These are phyloP conservation scores for Ensete glaucum DNA, from an alignment of 176 grass and related monocot genomes.

Conservation along the genomic window DNA sequence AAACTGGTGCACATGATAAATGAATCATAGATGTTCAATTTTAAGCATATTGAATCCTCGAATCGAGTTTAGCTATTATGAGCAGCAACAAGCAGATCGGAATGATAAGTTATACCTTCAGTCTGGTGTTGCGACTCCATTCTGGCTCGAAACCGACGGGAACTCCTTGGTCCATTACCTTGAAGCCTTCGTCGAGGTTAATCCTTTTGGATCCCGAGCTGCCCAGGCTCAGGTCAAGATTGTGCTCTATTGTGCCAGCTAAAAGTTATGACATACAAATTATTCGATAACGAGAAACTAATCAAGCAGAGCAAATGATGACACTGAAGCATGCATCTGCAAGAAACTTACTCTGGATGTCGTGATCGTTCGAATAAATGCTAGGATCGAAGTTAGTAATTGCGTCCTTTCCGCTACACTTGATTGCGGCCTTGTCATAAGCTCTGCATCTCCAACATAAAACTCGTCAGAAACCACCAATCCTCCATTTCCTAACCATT, in stretches of 20 bases:
- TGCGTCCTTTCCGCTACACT: conserved; percentile 38
- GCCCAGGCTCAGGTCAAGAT: conserved; percentile 50
- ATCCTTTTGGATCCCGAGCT: conserved; percentile 28
- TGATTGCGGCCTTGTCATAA: conserved; percentile 57
- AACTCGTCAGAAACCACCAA: neutral
- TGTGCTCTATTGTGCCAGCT: conserved; percentile 34
- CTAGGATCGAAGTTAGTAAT: conserved; percentile 42
- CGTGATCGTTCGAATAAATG: conserved; percentile 12
- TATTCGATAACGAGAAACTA: neutral
- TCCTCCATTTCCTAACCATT: neutral
- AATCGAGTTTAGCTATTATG: neutral
- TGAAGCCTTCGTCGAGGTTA: neutral
- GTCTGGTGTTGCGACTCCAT: conserved; percentile 1
- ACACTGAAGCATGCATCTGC: neutral
- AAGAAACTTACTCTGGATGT: conserved; percentile 23
- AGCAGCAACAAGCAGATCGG: neutral
- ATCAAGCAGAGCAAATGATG: neutral
- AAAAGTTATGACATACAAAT: neutral
- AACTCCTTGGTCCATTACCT: neutral
- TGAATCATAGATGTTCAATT: neutral
- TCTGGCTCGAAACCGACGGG: neutral
- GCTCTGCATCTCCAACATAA: conserved; percentile 24
- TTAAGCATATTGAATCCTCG: neutral
- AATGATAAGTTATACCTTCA: conserved; percentile 27
- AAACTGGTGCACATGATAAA: neutral